phyloP scores from a whole-genome alignment of 306 rosid genomes.

The Prunus dulcis region DNA sequence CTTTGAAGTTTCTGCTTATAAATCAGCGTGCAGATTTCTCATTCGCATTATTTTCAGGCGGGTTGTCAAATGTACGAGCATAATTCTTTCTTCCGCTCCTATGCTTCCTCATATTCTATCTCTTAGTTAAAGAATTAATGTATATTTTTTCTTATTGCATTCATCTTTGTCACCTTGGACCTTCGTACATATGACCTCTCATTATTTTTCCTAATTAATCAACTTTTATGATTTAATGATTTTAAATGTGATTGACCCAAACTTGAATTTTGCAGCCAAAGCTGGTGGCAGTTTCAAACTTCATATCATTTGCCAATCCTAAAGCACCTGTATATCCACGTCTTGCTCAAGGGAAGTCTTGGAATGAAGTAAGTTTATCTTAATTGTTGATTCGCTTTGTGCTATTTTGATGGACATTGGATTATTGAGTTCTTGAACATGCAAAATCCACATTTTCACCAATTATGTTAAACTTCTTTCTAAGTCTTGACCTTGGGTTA shows the following conservation, averaged over 20 bases:
- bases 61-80: constrained; percentile 53
- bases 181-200: too few species aligned
- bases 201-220: neutral
- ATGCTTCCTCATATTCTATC: neutral
- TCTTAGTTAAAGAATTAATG: neutral
- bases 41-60: constrained; percentile 75
- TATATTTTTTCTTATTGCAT: neutral
- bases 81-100: neutral
- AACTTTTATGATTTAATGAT: neutral
- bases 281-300: constrained; percentile 72
- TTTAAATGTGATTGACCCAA: neutral
- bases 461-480: neutral
- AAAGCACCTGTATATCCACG: constrained; percentile 85
- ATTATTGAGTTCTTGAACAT: neutral
- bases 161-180: neutral
- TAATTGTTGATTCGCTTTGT: neutral
- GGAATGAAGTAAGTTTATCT: constrained; percentile 62
- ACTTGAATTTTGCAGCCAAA: constrained; percentile 46
- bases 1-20: constrained; percentile 68
- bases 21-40: constrained; percentile 96
- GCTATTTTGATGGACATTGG: neutral
- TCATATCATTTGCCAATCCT: constrained; percentile 69
- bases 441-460: too few species aligned
- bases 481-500: neutral
- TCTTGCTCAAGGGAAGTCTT: constrained; percentile 85